Evolutionary conservation across 2,329 filamentous ascomycete genomes (phyloP).

Genomic region (Fonsecaea monophora): DNA sequence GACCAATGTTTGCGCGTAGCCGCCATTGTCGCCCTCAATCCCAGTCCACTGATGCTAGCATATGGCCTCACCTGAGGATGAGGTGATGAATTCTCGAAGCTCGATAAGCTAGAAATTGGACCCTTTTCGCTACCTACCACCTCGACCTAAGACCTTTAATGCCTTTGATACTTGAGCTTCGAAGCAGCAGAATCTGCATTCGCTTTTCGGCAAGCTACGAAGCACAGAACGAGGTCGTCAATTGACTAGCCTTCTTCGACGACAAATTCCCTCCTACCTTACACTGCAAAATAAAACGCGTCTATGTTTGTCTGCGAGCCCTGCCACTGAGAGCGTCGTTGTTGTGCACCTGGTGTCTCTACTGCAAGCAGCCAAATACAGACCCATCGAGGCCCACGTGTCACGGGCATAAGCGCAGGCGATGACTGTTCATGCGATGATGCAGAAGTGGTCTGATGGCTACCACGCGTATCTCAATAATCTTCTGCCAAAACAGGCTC

Average conservation of each 20-base stretch:
- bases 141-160: neutral
- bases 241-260: neutral
- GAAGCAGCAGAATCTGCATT: neutral
- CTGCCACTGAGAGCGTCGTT: neutral
- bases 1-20: neutral
- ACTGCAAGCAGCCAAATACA: slow-evolving; percentile 3
- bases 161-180: neutral
- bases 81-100: slow-evolving; percentile 5
- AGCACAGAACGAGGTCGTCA: slow-evolving; percentile 1
- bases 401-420: slow-evolving; percentile 9
- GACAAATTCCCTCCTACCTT: neutral
- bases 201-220: slow-evolving; percentile 20
- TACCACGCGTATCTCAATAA: neutral
- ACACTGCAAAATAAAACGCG: neutral
- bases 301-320: neutral
- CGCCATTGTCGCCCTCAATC: neutral
- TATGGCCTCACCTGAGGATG: slow-evolving; percentile 25
- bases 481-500: neutral
- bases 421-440: slow-evolving; percentile 18
- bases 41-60: neutral
- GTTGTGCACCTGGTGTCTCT: neutral
- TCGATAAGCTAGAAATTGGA: slow-evolving; percentile 8
- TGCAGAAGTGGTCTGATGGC: slow-evolving; percentile 28
- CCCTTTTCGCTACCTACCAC: neutral
- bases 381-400: neutral